Conservation (phyloP, 345 rosid genomes). For the Lenwebbia sp. region DNA sequence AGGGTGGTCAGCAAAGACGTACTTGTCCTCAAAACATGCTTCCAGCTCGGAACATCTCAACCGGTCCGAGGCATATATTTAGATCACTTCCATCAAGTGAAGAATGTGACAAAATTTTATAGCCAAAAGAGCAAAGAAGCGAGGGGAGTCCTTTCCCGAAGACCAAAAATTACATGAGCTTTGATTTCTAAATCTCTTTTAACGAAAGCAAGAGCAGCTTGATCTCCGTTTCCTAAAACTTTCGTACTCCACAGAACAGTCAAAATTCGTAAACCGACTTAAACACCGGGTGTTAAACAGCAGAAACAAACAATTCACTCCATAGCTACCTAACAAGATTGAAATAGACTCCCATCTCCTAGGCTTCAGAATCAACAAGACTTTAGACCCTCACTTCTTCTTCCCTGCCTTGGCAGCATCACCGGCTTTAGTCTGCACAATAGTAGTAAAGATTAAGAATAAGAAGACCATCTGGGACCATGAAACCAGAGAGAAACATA, state of each 20-base stretch:
- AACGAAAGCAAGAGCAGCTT: not conserved
- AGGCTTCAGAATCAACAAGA: not conserved
- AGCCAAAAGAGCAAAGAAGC: not conserved
- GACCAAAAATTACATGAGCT: not conserved
- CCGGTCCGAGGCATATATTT: not conserved
- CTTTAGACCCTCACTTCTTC: conserved; percentile 27
- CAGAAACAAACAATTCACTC: not conserved
- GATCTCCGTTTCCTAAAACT: not conserved
- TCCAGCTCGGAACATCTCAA: not conserved
- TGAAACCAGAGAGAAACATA: not conserved
- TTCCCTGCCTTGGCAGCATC: conserved; percentile 43
- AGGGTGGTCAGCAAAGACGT: not conserved
- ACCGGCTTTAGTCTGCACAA: conserved; percentile 33
- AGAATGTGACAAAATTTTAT: not conserved
- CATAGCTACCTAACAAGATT: not conserved
- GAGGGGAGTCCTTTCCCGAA: not conserved
- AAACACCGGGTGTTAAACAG: not conserved
- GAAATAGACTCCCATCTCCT: not conserved
- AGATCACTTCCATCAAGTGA: not conserved
- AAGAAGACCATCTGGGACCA: not conserved
- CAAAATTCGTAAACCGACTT: not conserved
- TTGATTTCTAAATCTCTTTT: not conserved
- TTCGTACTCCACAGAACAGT: not conserved
- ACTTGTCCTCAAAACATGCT: not conserved
- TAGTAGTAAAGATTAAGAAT: not conserved